A percentile compares a stretch with the other conserved stretches of the same genome.
phyloP scores from a whole-genome alignment of 2,329 filamentous ascomycete genomes.

The Ophiobolus disseminans region DNA sequence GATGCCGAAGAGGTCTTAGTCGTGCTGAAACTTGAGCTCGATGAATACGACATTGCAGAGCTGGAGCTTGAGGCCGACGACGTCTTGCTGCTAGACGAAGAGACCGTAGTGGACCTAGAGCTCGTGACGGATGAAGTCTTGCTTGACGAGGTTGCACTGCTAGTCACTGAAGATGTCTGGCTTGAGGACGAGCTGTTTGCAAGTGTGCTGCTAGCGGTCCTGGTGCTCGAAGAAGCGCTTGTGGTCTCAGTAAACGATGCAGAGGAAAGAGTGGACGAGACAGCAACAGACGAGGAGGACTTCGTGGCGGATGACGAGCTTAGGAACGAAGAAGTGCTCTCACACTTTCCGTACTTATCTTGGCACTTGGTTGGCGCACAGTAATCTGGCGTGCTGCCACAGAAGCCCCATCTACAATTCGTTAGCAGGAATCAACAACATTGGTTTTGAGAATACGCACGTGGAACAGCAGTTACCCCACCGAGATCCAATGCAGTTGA shows the following conservation, averaged over 20 bases:
- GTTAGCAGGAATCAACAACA: not conserved
- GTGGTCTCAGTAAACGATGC: too few species aligned
- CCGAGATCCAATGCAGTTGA: not conserved
- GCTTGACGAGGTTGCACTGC: not conserved
- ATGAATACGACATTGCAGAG: not conserved
- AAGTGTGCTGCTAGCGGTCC: too few species aligned
- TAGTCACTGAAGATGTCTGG: too few species aligned
- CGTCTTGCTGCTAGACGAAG: not conserved
- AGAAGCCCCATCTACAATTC: not conserved
- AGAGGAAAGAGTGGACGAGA: too few species aligned
- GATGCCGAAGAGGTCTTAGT: not conserved
- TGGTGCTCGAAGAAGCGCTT: too few species aligned
- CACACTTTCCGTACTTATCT: not conserved
- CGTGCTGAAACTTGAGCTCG: not conserved
- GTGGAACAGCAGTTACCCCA: constrained; percentile 1
- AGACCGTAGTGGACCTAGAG: not conserved
- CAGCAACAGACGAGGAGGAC: too few species aligned
- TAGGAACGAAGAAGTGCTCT: not conserved
- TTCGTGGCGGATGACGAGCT: not conserved
- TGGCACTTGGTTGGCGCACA: constrained; percentile 29
- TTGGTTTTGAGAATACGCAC: not conserved
- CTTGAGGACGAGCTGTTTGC: too few species aligned
- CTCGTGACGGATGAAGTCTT: not conserved
- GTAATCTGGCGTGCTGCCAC: constrained; percentile 14
- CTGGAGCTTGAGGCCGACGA: not conserved